phyloP scores from a whole-genome alignment of 768 basidiomycete species.

The Podaxis sp. region DNA sequence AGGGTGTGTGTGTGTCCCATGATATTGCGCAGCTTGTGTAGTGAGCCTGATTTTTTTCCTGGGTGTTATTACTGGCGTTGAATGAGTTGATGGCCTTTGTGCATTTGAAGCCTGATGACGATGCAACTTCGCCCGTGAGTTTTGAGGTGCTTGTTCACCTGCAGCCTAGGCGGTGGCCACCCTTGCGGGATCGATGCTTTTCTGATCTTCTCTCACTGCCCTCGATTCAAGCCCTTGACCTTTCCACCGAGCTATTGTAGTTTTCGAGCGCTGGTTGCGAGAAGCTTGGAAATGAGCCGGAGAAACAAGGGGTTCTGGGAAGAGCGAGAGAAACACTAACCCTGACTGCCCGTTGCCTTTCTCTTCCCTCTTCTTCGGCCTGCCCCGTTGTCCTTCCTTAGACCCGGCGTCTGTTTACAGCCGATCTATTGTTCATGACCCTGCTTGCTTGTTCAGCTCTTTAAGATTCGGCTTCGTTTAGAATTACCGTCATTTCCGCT shows the following conservation, averaged over 20 bases:
- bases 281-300: background rate
- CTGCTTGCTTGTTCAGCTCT: too few species aligned
- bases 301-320: background rate
- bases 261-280: background rate
- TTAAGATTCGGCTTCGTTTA: too few species aligned
- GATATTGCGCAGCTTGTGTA: background rate
- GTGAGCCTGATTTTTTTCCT: background rate
- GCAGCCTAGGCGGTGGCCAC: background rate
- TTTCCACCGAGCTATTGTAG: background rate
- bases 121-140: too few species aligned
- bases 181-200: background rate
- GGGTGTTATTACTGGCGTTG: background rate
- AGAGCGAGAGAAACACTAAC: background rate
- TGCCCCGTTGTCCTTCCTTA: background rate
- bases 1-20: too few species aligned
- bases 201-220: background rate
- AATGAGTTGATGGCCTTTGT: background rate
- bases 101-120: too few species aligned
- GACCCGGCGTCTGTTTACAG: slow-evolving; percentile 8
- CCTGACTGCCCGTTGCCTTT: background rate
- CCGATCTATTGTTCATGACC: background rate
- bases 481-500: too few species aligned
- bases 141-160: background rate
- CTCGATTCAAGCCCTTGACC: background rate
- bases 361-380: background rate